phyloP scores from a whole-genome alignment of 495 filamentous ascomycete genomes.

The Hyaloscypha variabilis region DNA sequence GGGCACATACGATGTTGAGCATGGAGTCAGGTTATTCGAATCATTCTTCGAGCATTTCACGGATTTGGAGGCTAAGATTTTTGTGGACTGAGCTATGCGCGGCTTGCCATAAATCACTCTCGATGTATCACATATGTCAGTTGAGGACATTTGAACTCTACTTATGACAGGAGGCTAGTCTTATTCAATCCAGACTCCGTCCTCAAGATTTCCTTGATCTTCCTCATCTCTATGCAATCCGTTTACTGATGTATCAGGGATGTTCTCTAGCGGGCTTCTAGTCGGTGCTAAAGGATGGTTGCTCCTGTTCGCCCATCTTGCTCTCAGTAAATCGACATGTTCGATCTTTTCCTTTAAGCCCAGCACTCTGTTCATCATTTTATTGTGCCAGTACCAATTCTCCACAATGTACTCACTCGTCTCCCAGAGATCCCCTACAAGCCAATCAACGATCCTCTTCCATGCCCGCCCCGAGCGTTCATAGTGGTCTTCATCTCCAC shows the following conservation, averaged over 20 bases:
- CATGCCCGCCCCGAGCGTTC: neutral
- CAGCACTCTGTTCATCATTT: neutral
- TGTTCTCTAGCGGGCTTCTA: neutral
- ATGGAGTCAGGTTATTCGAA: conserved; percentile 84
- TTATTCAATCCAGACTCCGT: neutral
- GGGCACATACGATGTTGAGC: conserved; percentile 83
- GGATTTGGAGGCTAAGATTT: conserved; percentile 75
- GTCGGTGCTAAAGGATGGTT: neutral
- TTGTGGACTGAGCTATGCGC: conserved; percentile 61
- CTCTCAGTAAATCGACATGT: neutral
- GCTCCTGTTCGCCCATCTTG: neutral
- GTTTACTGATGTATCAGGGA: neutral
- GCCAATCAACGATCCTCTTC: neutral
- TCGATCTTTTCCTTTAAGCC: neutral
- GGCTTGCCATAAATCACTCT: neutral
- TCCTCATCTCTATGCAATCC: neutral
- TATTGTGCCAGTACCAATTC: neutral
- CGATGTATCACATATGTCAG: neutral
- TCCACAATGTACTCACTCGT: neutral
- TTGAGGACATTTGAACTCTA: no score
- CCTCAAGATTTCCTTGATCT: neutral
- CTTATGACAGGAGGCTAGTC: neutral
- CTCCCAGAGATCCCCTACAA: neutral
- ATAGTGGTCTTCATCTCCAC: neutral
- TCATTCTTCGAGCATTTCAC: conserved; percentile 85